Percentiles rank a stretch among this genome's conserved stretches.
Conservation (phyloP, 164 flowering plant genomes). For the Protea cynaroides region DNA sequence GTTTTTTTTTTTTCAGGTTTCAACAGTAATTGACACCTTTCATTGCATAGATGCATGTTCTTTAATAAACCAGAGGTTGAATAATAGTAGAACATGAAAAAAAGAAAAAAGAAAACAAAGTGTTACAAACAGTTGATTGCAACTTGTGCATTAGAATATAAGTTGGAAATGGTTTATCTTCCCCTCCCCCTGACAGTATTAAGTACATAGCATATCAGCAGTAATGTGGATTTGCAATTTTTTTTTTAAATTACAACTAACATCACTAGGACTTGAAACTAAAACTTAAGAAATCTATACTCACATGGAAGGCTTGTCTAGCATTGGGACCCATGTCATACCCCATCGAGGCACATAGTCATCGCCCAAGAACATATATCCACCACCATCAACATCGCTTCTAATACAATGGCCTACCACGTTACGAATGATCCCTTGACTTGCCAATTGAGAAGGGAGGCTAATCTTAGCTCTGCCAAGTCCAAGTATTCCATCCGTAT, state of each 20-base stretch:
- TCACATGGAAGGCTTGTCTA: conserved; percentile 43
- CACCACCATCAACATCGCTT: conserved; percentile 32
- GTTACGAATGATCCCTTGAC: conserved; percentile 51
- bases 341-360: conserved; percentile 52
- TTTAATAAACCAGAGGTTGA: no score
- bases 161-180: no score
- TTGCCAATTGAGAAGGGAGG: conserved; percentile 70
- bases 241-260: not conserved
- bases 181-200: no score
- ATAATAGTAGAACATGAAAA: no score
- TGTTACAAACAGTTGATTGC: no score
- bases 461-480: conserved; percentile 62
- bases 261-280: not conserved
- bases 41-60: no score
- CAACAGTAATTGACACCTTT: no score
- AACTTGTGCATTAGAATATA: no score
- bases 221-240: no score
- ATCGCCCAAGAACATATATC: conserved; percentile 74
- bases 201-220: no score
- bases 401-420: conserved; percentile 71
- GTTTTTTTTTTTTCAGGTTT: no score
- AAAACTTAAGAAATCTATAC: conserved; percentile 16
- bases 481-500: conserved; percentile 78
- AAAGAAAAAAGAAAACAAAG: no score
- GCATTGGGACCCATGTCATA: conserved; percentile 81